A percentile compares a stretch with the other conserved stretches of the same genome.
These are phyloP conservation scores for Saccharomyces kudriavzevii DNA, from an alignment of 805 yeast genomes.

Conservation along the genomic window DNA sequence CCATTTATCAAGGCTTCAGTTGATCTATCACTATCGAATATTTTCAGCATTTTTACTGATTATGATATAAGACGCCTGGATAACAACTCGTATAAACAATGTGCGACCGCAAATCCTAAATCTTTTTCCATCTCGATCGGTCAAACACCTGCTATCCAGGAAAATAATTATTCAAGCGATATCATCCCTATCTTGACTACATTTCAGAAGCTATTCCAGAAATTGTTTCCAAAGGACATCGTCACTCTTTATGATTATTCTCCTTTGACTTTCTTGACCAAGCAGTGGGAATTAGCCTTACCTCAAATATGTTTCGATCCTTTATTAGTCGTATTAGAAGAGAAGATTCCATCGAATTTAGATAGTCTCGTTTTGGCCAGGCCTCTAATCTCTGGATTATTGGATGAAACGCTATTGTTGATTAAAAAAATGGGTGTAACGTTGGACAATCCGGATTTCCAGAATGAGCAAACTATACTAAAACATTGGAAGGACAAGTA, in stretches of 20 bases:
- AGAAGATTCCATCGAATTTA: slow-evolving; percentile 47
- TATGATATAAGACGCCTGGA: slow-evolving; percentile 39
- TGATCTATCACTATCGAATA: slow-evolving; percentile 28
- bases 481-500: slow-evolving; percentile 42
- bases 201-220: slow-evolving; percentile 13
- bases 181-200: slow-evolving; percentile 8
- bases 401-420: slow-evolving; percentile 61
- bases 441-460: slow-evolving; percentile 51
- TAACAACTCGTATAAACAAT: slow-evolving; percentile 27
- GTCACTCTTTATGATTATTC: slow-evolving; percentile 29
- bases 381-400: slow-evolving; percentile 71
- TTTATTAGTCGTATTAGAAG: slow-evolving; percentile 62
- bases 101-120: slow-evolving; percentile 15
- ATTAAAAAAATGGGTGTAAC: slow-evolving; percentile 68
- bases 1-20: slow-evolving; percentile 45
- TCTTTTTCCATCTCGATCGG: slow-evolving; percentile 37
- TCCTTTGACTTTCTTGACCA: slow-evolving; percentile 45
- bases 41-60: slow-evolving; percentile 52
- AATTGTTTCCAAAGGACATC: slow-evolving; percentile 24
- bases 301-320: slow-evolving; percentile 75
- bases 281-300: slow-evolving; percentile 78
- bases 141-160: slow-evolving; percentile 25
- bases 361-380: slow-evolving; percentile 63
- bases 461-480: slow-evolving; percentile 50
- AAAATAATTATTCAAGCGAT: slow-evolving; percentile 10